phyloP scores from a whole-genome alignment of 176 grass and related monocot genomes.

The Aegilops bicornis region DNA sequence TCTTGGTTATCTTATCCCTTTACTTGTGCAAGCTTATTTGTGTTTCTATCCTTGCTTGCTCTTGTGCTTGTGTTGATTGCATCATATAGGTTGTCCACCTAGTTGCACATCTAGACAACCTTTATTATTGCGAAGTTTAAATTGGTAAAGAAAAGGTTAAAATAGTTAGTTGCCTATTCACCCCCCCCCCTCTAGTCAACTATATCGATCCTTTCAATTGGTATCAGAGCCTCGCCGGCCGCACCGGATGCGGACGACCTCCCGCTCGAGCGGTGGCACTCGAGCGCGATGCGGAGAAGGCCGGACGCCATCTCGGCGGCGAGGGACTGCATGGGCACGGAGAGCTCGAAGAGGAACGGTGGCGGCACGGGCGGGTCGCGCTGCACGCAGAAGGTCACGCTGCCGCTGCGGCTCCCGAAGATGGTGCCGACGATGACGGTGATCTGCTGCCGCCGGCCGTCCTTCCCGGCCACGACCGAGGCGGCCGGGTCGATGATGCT shows the following conservation, averaged over 20 bases:
- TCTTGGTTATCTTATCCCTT: no score
- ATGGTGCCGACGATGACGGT: constrained; percentile 58
- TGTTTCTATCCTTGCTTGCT: no score
- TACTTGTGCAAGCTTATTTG: no score
- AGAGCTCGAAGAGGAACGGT: constrained; percentile 64
- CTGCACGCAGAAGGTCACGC: constrained; percentile 66
- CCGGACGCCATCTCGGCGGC: constrained; percentile 48
- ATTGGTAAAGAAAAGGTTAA: no score
- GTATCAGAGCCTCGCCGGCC: no score
- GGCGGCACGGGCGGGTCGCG: constrained; percentile 44
- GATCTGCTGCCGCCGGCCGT: neutral
- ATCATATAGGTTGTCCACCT: no score
- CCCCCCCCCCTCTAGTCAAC: no score
- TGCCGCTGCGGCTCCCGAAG: constrained; percentile 42
- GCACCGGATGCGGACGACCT: neutral
- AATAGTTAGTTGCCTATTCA: no score
- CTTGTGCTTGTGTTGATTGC: no score
- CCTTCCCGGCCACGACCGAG: constrained; percentile 17
- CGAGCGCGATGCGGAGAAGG: constrained; percentile 53
- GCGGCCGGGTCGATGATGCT: constrained; percentile 61
- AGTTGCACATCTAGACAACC: no score
- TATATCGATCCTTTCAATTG: no score
- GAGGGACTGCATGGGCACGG: constrained; percentile 45
- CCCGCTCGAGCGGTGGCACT: constrained; percentile 41
- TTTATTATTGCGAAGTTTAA: no score